A percentile compares a stretch with the other conserved stretches of the same genome.
Evolutionary conservation across 129 eudicot species (phyloP).

Genomic region (Calendula officinalis): DNA sequence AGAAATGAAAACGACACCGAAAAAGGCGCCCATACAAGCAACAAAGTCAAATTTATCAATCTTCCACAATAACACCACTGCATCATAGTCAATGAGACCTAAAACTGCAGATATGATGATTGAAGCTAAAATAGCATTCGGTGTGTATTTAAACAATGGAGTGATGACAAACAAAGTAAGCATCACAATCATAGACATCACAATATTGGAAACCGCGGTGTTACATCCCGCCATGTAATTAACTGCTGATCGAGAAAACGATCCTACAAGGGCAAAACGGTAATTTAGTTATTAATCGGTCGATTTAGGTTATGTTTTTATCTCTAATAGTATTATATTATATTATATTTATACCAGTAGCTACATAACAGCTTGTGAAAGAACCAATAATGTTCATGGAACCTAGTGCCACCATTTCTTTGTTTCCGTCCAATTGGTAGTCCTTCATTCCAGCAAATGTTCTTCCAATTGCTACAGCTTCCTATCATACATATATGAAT

Average conservation of each 20-base stretch:
- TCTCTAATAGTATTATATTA: background rate
- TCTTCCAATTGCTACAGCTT: conserved; percentile 87
- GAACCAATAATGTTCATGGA: conserved; percentile 81
- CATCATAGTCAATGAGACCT: conserved; percentile 57
- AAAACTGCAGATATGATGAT: conserved; percentile 70
- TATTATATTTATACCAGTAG: conserved; percentile 52
- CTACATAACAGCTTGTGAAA: conserved; percentile 67
- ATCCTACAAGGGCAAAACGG: conserved; percentile 36
- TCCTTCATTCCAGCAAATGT: conserved; percentile 82
- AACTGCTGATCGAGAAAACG: conserved; percentile 68
- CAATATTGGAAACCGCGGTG: conserved; percentile 66
- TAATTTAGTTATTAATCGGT: background rate
- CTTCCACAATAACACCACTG: conserved; percentile 56
- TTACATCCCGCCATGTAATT: conserved; percentile 68
- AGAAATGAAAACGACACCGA: conserved; percentile 55
- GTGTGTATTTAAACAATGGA: conserved; percentile 65
- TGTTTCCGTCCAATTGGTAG: conserved; percentile 74
- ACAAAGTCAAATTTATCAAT: conserved; percentile 67
- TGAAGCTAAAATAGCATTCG: conserved; percentile 68
- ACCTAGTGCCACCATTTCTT: conserved; percentile 84
- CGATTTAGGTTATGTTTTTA: too few species aligned
- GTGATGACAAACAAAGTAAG: conserved; percentile 57
- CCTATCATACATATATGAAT: conserved; percentile 36
- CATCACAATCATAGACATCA: conserved; percentile 59
- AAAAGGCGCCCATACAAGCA: conserved; percentile 80